Evolutionary conservation across 1,284 basidiomycete species (phyloP).

Genomic region (Cryptococcus sp.): DNA sequence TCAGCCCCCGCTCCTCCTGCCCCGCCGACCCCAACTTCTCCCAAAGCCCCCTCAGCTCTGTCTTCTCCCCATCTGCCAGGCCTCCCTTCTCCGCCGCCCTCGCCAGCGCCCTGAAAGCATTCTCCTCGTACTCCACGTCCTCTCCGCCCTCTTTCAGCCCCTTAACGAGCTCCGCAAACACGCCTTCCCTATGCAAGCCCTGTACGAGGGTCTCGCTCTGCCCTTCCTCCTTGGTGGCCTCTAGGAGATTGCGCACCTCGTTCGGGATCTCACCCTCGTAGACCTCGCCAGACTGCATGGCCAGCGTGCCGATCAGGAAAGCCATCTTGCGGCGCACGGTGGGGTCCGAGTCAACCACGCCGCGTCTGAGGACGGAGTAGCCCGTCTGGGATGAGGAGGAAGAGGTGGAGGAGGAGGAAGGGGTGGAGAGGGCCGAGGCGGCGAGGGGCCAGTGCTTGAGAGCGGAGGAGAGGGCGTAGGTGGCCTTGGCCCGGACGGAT

Average conservation of each 20-base stretch:
- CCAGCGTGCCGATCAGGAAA: slow-evolving; percentile 76
- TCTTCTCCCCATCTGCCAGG: slow-evolving; percentile 42
- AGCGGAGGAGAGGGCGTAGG: slow-evolving; percentile 80
- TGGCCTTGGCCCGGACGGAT: slow-evolving; percentile 70
- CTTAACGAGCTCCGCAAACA: slow-evolving; percentile 28
- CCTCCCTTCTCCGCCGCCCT: slow-evolving; percentile 41
- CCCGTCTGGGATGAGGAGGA: slow-evolving; percentile 16
- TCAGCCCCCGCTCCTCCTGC: slow-evolving; percentile 35
- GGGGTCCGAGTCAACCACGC: slow-evolving; percentile 65
- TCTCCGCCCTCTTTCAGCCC: slow-evolving; percentile 58
- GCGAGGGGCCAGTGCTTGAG: slow-evolving; percentile 63
- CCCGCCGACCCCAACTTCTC: slow-evolving; percentile 32
- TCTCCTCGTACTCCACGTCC: slow-evolving; percentile 79
- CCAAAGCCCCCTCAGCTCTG: slow-evolving; percentile 31
- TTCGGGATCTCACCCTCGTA: slow-evolving; percentile 44
- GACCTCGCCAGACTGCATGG: slow-evolving; percentile 62
- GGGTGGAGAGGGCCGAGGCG: slow-evolving; percentile 17
- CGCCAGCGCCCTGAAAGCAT: slow-evolving; percentile 61
- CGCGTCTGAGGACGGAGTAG: slow-evolving; percentile 28
- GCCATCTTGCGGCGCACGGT: slow-evolving; percentile 75
- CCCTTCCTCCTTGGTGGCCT: slow-evolving; percentile 15
- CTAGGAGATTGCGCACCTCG: slow-evolving; percentile 37
- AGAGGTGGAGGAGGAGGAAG: slow-evolving; percentile 19
- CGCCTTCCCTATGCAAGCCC: slow-evolving; percentile 31
- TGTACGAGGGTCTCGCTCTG: slow-evolving; percentile 27